Evolutionary conservation across 495 filamentous ascomycete species (phyloP).

Genomic region (Aspergillus egyptiacus): DNA sequence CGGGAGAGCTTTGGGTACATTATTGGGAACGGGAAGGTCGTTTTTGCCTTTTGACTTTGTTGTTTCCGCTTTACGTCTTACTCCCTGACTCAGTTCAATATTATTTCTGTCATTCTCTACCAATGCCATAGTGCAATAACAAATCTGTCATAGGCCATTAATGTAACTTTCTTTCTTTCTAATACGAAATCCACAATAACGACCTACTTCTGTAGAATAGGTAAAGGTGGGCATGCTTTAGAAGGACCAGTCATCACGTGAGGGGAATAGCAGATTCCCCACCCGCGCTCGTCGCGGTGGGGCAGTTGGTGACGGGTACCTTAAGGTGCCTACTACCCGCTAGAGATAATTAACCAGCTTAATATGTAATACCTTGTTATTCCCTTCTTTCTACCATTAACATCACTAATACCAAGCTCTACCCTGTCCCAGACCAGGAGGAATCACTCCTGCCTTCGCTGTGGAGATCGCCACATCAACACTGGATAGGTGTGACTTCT

Average conservation of each 20-base stretch:
- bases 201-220: too few relatives aligned
- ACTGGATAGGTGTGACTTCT: too few relatives aligned
- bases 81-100: conserved; percentile 9
- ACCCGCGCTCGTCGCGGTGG: too few relatives aligned
- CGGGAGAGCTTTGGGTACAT: conserved; percentile 3
- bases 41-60: conserved; percentile 7
- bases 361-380: neutral
- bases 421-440: conserved; percentile 4
- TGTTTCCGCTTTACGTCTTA: conserved; percentile 8
- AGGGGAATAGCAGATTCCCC: conserved; percentile 5
- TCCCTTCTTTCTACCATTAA: conserved; percentile 8
- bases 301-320: too few relatives aligned
- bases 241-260: conserved; percentile 15
- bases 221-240: neutral
- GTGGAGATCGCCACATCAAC: too few relatives aligned
- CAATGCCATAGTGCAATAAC: too few relatives aligned
- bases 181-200: too few relatives aligned
- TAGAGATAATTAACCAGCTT: conserved; percentile 1
- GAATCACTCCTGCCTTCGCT: neutral
- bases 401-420: conserved; percentile 18
- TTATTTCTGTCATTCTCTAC: conserved; percentile 1
- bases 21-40: neutral
- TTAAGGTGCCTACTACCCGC: too few relatives aligned
- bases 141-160: too few relatives aligned
- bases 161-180: too few relatives aligned